phyloP scores from a whole-genome alignment of 2,329 filamentous ascomycete species.

The Paecilomyces variotii region DNA sequence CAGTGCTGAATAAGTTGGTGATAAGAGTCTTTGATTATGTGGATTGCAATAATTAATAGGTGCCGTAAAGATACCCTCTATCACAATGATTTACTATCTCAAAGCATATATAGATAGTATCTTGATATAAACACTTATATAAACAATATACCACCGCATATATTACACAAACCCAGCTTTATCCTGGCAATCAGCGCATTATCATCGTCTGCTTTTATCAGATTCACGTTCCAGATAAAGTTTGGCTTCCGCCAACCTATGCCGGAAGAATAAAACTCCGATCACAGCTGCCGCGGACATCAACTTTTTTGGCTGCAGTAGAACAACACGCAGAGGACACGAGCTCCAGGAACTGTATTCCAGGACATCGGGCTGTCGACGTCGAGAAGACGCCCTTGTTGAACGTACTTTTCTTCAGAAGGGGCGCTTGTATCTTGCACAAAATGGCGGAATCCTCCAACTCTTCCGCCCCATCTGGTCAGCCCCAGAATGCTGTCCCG shows the following conservation, averaged over 20 bases:
- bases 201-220: not conserved
- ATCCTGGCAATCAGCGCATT: too few relatives aligned
- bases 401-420: not conserved
- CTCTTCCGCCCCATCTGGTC: slow-evolving; percentile 26
- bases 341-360: not conserved
- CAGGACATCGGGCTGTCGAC: not conserved
- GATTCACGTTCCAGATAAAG: not conserved
- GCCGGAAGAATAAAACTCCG: slow-evolving; percentile 5
- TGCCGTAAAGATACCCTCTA: too few relatives aligned
- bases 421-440: not conserved
- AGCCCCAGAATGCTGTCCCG: slow-evolving; percentile 20
- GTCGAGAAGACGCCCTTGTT: not conserved
- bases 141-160: too few relatives aligned
- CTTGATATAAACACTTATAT: too few relatives aligned
- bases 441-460: slow-evolving; percentile 30
- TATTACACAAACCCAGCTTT: too few relatives aligned
- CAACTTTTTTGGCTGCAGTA: not conserved
- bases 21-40: too few relatives aligned
- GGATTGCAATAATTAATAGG: too few relatives aligned
- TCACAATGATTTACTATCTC: too few relatives aligned
- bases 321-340: not conserved
- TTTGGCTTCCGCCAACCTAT: not conserved
- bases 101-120: too few relatives aligned
- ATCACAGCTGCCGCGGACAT: slow-evolving; percentile 3
- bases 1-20: too few relatives aligned